phyloP scores from a whole-genome alignment of 164 flowering plant genomes.

The Protea cynaroides region DNA sequence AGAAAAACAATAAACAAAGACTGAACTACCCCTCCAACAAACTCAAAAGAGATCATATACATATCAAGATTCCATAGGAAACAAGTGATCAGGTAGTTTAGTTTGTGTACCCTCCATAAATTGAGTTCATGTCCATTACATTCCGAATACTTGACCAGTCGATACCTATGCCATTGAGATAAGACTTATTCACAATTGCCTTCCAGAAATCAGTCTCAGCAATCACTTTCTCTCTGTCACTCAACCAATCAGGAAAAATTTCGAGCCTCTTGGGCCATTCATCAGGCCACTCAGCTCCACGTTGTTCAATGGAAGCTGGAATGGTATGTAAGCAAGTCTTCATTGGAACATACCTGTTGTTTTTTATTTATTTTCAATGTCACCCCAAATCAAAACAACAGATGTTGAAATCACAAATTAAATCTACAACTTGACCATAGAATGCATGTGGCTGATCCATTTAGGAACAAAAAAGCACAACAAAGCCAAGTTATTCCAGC shows the following conservation, averaged over 20 bases:
- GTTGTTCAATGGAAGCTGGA: conserved; percentile 83
- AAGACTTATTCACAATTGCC: conserved; percentile 67
- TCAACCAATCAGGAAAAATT: conserved; percentile 79
- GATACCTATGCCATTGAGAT: conserved; percentile 81
- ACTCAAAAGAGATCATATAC: not conserved
- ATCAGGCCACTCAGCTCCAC: conserved; percentile 92
- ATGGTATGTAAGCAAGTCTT: conserved; percentile 63
- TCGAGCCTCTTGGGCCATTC: conserved; percentile 97
- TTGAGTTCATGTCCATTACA: conserved; percentile 86
- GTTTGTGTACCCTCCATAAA: conserved; percentile 79
- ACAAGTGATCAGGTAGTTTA: not conserved
- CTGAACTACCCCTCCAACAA: too few relatives aligned
- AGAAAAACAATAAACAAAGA: not conserved
- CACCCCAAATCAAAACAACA: too few relatives aligned
- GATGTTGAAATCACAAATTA: too few relatives aligned
- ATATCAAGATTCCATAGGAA: not conserved
- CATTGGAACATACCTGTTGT: conserved; percentile 67
- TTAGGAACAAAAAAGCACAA: too few relatives aligned
- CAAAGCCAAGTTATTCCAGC: conserved; percentile 2
- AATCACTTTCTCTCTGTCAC: conserved; percentile 48
- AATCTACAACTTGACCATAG: too few relatives aligned
- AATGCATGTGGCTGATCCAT: too few relatives aligned
- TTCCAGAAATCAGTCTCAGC: conserved; percentile 81
- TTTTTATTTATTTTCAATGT: too few relatives aligned
- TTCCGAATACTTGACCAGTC: conserved; percentile 80